These are phyloP conservation scores for Trichoderma brevicompactum DNA, from an alignment of 2,329 filamentous ascomycete species.

Conservation along the genomic window DNA sequence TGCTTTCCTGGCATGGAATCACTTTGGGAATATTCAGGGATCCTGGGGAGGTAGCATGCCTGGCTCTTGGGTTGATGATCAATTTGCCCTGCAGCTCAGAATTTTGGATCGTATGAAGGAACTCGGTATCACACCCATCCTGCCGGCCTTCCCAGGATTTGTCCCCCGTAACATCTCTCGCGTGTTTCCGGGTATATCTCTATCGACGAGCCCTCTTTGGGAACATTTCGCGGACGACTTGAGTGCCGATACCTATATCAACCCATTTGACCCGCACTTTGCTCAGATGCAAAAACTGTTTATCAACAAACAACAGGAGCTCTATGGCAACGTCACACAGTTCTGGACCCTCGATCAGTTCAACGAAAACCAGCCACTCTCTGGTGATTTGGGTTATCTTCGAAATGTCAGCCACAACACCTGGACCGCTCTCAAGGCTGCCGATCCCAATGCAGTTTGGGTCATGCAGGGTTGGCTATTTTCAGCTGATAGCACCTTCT, in stretches of 20 bases:
- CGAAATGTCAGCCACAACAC: constrained; percentile 47
- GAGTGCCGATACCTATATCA: constrained; percentile 53
- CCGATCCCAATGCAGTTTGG: constrained; percentile 55
- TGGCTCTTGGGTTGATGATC: constrained; percentile 50
- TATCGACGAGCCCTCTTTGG: constrained; percentile 52
- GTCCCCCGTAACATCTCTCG: constrained; percentile 48
- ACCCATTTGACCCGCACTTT: constrained; percentile 51
- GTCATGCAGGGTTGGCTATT: constrained; percentile 59
- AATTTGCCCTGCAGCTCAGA: constrained; percentile 53
- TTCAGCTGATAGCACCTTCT: constrained; percentile 48
- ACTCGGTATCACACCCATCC: constrained; percentile 56
- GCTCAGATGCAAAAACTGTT: constrained; percentile 50
- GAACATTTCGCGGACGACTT: constrained; percentile 46
- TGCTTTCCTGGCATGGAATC: constrained; percentile 57
- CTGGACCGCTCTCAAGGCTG: constrained; percentile 52
- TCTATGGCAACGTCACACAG: constrained; percentile 52
- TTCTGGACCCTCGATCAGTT: constrained; percentile 58
- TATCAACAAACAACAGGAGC: constrained; percentile 49
- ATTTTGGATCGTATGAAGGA: constrained; percentile 55
- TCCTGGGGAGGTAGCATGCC: constrained; percentile 53
- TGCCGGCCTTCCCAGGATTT: constrained; percentile 56
- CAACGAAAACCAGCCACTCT: constrained; percentile 55
- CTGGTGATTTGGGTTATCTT: constrained; percentile 51
- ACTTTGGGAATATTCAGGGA: constrained; percentile 57
- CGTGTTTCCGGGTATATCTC: constrained; percentile 48